Evolutionary conservation across 352 stramenopile species (phyloP), one percentile per base, ranked within the genome.

Genomic region (Pythium dissimile): DNA sequence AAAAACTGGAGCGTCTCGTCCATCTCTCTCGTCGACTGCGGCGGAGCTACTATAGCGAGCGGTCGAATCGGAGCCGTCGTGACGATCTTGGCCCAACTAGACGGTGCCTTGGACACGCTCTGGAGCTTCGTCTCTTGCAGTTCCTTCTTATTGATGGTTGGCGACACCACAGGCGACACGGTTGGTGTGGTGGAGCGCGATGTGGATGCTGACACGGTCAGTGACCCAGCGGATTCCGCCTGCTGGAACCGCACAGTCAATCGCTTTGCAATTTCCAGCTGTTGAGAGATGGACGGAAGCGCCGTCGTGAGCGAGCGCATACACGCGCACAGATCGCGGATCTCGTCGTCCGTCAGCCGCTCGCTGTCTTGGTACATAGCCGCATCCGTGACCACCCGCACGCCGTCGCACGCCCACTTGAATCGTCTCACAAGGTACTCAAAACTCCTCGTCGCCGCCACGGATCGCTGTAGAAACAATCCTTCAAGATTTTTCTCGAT

Each of bases 381-480:
- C 5, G 48, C 20, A 1, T 55, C 34, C 0, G 20, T 34, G 20
- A 55, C 30, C 16, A 55, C 35, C 3, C 47, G 47, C 12, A 45
- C 48, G 18, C 48, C 48, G 9, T 55, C 34, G n/a, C 48, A 55
- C 23, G 48, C 48, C 48, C 34, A 55, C 13, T 46, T 26, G n/a
- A 55, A 55, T 6, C 48, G 48, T 23, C 45, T 55, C 21, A 45
- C 35, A 23, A 44, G 31, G 15, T 55, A 35, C 15, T 55, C 31
- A 26, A 46, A 18, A 34, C 35, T 34, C 26, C 26, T 46, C 5
- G 34, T 45, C 32, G 34, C 20, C 6, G 32, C 47, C 3, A 43
- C 34, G n/a, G n/a, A n/a, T 1, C 31, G 31, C 4, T 43, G 47
- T 20, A 54, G 18, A 4, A 55, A 30, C 21, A 35, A 55, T 11